Base-by-base conservation (phyloP, 2,329 filamentous ascomycete species). In the Elsinoe batatas region DNA sequence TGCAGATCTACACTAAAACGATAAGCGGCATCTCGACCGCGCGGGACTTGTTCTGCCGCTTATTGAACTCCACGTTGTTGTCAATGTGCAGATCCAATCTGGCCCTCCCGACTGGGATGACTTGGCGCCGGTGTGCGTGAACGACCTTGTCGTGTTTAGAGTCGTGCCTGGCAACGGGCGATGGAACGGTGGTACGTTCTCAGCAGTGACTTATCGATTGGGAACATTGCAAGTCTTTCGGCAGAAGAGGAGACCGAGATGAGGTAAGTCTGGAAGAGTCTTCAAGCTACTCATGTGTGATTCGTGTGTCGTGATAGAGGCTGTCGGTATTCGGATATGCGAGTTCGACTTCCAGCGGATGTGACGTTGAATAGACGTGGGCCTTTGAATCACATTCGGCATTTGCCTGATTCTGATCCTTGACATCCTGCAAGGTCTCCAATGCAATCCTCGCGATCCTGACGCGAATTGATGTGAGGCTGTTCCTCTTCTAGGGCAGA, bases 111-210 rank as follows among this genome's bases (percentile, higher is more conserved):
- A 30, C 4, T 30, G 26, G 26, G 26, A 18, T 20, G 3, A 26
- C 12, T 22, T 44, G 40, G 26, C 26, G 33, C 26, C 44, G 44
- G 32, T 49, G 26, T 20, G 44, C 44, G 26, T 20, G 26, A 33
- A 33, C 30, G 26, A 49, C 44, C 33, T 35, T 49, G 32, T 35
- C 17, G 26, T 15, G 17, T 13, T 33, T 35, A 33, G 26, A 49
- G 44, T 49, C 44, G 44, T 35, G 26, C 44, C 30, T 35, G 44
- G 17, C 44, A 49, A 49, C 44, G 44, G 26, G 44, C 10, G 18
- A 17, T 44, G n/a, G 18, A 26, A 44, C 40, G 40, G 20, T 17
- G 18, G 40, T 44, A 22, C 20, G 20, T 44, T 44, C 17, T 15
- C 4, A n/a, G 40, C 13, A 49, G 5, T 49, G 10, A 33, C 44